These are phyloP conservation scores for Gautieria morchelliformis DNA, from an alignment of 768 basidiomycete species.

Conservation along the genomic window DNA sequence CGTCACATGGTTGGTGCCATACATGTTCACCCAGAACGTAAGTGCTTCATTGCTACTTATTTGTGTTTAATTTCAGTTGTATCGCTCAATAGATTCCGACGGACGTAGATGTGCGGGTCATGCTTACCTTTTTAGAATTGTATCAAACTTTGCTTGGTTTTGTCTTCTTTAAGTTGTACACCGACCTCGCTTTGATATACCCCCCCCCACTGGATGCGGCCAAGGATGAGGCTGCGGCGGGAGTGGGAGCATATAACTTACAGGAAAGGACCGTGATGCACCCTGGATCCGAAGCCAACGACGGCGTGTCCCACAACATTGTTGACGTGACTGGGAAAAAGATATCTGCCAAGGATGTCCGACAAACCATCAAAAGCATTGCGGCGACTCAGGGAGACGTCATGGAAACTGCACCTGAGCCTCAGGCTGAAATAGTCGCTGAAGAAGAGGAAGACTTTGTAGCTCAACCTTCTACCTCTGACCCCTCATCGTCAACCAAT, in stretches of 20 bases:
- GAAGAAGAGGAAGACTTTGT: constrained; percentile 59
- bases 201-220: constrained; percentile 83
- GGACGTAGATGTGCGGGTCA: constrained; percentile 95
- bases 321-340: constrained; percentile 30
- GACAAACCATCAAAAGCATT: constrained; percentile 40
- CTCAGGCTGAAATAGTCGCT: constrained; percentile 21
- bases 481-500: constrained; percentile 28
- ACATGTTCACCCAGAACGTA: constrained; percentile 93
- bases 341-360: constrained; percentile 48
- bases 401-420: constrained; percentile 19
- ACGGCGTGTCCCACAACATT: constrained; percentile 21
- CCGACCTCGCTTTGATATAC: constrained; percentile 86
- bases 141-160: constrained; percentile 96
- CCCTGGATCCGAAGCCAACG: constrained; percentile 8
- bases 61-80: too few species aligned
- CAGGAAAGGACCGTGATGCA: constrained; percentile 32
- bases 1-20: constrained; percentile 94
- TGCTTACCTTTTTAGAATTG: constrained; percentile 95
- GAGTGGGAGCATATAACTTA: constrained; percentile 80
- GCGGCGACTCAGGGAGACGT: constrained; percentile 21
- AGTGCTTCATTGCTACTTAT: constrained; percentile 14
- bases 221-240: constrained; percentile 79
- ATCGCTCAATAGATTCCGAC: constrained; percentile 57
- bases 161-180: constrained; percentile 95
- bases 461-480: constrained; percentile 43